These are phyloP conservation scores for Xylariaceae sp. DNA, from an alignment of 2,329 filamentous ascomycete species.

Conservation along the genomic window DNA sequence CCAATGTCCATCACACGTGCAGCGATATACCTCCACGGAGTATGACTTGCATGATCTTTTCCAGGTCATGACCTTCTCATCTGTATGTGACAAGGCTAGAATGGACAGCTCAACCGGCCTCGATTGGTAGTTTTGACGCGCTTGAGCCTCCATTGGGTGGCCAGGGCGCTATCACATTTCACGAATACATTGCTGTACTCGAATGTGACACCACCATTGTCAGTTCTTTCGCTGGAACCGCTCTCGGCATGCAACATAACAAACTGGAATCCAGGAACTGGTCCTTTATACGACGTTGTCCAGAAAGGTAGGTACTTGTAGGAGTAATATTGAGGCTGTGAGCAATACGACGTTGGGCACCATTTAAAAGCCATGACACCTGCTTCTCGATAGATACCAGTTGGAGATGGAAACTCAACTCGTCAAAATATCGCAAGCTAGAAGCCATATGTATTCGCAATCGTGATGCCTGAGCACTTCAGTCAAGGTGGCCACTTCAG, in stretches of 20 bases:
- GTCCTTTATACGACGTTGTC: not conserved
- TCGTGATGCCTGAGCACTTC: not conserved
- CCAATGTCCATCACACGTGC: not conserved
- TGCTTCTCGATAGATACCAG: not conserved
- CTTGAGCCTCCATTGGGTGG: not conserved
- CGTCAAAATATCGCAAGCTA: not conserved
- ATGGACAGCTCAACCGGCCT: not conserved
- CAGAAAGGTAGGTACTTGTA: not conserved
- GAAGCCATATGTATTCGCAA: not conserved
- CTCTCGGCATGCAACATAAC: not conserved
- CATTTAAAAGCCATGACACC: not conserved
- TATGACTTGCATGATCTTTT: not conserved
- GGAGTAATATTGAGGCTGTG: not conserved
- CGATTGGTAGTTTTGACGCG: not conserved
- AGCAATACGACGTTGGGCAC: not conserved
- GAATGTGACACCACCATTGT: not conserved
- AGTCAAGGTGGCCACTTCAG: not conserved
- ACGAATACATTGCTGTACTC: not conserved
- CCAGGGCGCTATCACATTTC: not conserved
- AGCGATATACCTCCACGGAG: not conserved
- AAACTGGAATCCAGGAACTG: not conserved
- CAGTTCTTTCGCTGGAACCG: not conserved
- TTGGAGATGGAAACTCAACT: not conserved
- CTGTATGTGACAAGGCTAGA: not conserved
- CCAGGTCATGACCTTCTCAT: too few relatives aligned